Conservation (phyloP, 1,139 yeast species). For the Spathaspora sp. region DNA sequence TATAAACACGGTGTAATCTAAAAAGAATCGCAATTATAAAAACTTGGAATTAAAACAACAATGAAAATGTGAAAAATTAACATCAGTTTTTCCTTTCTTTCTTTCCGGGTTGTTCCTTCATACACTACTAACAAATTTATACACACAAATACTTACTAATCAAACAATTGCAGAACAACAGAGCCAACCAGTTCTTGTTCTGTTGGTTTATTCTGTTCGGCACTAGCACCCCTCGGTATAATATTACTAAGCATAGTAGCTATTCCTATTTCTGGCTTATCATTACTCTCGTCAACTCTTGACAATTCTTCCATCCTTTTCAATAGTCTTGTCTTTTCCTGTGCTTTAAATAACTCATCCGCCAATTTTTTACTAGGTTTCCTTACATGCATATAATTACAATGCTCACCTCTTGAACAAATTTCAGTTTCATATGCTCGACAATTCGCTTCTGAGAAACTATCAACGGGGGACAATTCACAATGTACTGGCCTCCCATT, state of each 20-base stretch:
- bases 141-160: constrained; percentile 7
- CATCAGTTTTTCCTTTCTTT: background rate
- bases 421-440: constrained; percentile 59
- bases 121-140: background rate
- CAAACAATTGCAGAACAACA: constrained; percentile 21
- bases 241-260: background rate
- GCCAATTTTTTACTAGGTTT: constrained; percentile 50
- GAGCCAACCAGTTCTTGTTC: constrained; percentile 9
- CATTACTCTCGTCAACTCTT: background rate
- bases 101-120: background rate
- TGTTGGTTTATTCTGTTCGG: background rate
- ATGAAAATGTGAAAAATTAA: background rate
- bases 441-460: constrained; percentile 74
- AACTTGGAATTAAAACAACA: background rate
- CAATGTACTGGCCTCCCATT: constrained; percentile 77
- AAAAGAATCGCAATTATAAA: background rate
- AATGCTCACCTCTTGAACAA: constrained; percentile 77
- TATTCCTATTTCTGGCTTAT: background rate
- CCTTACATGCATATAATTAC: constrained; percentile 84
- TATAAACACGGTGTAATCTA: background rate
- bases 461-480: constrained; percentile 75
- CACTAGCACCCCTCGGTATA: background rate
- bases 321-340: constrained; percentile 28
- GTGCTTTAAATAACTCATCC: constrained; percentile 37
- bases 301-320: constrained; percentile 11